These are phyloP conservation scores for Diaporthe batatas DNA, from an alignment of 2,329 filamentous ascomycete species.

Conservation along the genomic window DNA sequence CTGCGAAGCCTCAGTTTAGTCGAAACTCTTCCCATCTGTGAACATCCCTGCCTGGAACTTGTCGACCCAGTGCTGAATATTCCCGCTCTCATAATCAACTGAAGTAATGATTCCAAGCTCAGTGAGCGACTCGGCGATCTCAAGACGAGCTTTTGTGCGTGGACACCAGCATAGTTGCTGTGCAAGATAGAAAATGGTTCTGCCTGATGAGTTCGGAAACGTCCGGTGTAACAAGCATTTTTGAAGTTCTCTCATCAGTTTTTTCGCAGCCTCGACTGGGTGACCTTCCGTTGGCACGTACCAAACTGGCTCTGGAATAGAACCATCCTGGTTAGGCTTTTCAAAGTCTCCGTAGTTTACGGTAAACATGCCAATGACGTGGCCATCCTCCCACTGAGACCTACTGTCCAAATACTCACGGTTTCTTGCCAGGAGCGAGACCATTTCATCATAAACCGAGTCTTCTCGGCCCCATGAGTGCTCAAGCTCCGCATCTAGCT, in stretches of 20 bases:
- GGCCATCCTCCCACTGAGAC: not conserved
- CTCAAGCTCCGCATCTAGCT: not conserved
- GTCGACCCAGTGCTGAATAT: not conserved
- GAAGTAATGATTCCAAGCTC: not conserved
- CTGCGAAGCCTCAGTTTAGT: not conserved
- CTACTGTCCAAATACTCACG: not conserved
- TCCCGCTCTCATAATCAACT: not conserved
- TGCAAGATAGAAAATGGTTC: not conserved
- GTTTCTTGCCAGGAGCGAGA: not conserved
- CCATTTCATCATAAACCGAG: not conserved
- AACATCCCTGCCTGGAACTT: not conserved
- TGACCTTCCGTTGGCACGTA: not conserved
- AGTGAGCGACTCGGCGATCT: not conserved
- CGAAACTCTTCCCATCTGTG: not conserved
- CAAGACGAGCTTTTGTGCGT: not conserved
- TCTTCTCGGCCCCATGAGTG: no score
- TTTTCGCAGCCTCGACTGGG: not conserved
- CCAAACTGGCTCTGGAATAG: not conserved
- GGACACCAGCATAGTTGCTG: not conserved
- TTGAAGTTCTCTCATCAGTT: not conserved
- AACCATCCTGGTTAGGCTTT: not conserved
- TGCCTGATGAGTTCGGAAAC: not conserved
- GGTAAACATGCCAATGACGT: not conserved
- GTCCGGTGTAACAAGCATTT: not conserved
- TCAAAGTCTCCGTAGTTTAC: rapidly evolving